These are phyloP conservation scores for Thamnidium elegans DNA, from an alignment of 192 early-diverging fungal genomes.

Conservation along the genomic window DNA sequence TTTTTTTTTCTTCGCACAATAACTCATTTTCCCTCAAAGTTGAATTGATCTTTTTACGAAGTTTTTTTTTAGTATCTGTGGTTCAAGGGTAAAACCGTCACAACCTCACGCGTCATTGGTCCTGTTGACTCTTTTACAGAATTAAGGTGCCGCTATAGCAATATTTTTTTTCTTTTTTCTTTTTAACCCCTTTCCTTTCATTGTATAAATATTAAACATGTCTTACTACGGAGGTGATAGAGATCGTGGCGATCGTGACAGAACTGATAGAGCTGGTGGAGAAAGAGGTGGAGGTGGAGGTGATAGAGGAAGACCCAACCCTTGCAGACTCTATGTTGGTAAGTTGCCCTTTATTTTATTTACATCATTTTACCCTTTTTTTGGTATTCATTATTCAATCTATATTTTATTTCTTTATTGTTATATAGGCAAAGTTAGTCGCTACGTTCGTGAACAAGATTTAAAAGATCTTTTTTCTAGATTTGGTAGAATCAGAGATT, in stretches of 20 bases:
- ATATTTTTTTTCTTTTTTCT: no score
- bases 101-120: no score
- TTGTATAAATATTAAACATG: neutral
- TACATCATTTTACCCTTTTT: neutral
- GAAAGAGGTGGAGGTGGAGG: neutral
- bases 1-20: no score
- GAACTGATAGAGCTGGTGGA: neutral
- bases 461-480: conserved; percentile 29
- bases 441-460: conserved; percentile 29
- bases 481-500: conserved; percentile 25
- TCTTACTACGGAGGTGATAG: neutral
- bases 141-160: no score
- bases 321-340: conserved; percentile 33
- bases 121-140: no score
- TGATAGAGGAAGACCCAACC: conserved; percentile 13
- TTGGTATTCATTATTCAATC: neutral
- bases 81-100: no score
- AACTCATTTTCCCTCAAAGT: no score
- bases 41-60: no score
- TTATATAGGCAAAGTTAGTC: conserved; percentile 18
- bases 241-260: neutral
- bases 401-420: neutral
- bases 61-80: no score
- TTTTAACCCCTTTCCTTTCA: no score
- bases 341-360: conserved; percentile 7